Evolutionary conservation across 345 rosid genomes (phyloP), one percentile per base, ranked within the genome.

Genomic region (Gossypium thurberi): DNA sequence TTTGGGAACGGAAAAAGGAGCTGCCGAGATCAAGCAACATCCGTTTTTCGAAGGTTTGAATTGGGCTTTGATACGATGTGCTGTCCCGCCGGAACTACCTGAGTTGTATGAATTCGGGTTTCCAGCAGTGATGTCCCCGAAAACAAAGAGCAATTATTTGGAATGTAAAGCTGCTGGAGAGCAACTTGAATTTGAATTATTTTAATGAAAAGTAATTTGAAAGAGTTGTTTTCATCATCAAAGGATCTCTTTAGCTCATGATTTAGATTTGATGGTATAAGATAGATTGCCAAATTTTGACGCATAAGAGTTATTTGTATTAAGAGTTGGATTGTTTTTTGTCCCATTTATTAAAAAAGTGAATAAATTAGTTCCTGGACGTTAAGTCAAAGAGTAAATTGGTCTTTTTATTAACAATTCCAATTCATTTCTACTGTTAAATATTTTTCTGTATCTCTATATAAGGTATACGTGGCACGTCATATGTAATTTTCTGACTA

Each of bases 1-100:
- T 3, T 67, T 94, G 37, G 98, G 98, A 62, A 60, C 87, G 0
- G 85, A 85, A 74, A 88, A 87, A 65, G 97, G 98, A 6, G 91
- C 98, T 44, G 91, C 97, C 1, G 97, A 94, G 87, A 89, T 94
- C 78, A 94, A 94, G 84, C 89, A 87, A 74, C 98, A 91, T 53
- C 96, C 89, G 0, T 94, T 94, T 86, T 94, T 94, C 23, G 88
- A 88, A 68, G 94, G 98, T 43, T 71, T 94, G 82, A 94, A 94
- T 58, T 91, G 97, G 98, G 97, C 97, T 57, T 84, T 94, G 40
- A 90, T 94, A 18, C 91, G 98, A 0, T 90, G 98, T 13, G 89
- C 91, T 10, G 70, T 84, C 50, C 98, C 97, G 1, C 98, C 97
- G 1, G 97, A 94, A 74, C 80, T 88, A 52, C 97, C 97, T 0